Base-by-base conservation (phyloP, 768 basidiomycete genomes). In the Russula abietina region DNA sequence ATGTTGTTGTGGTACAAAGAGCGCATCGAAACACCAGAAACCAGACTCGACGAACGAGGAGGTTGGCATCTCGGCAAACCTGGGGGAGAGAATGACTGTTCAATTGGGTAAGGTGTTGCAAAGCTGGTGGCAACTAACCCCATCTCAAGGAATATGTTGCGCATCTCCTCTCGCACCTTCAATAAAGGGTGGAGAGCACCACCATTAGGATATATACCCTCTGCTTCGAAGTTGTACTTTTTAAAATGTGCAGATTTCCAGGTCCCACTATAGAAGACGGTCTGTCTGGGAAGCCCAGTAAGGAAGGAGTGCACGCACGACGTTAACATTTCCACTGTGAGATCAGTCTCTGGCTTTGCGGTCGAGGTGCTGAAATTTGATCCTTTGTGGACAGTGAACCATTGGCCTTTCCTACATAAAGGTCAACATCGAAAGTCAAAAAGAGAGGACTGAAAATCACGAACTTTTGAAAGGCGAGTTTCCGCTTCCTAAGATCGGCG, bases 1-100 rank as follows among this genome's bases (percentile, higher is more conserved):
- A 77, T 99, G 97, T 73, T 98, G 96, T 71, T 99, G 97, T 0
- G 97, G 97, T 0, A 99, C 97, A 74, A 96, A 99, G 67, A 99
- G 81, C 1, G 95, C 86, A 74, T 99, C 97, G 75, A 99, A 98
- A 73, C 94, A 97, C 97, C 97, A 99, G 82, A 98, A 99, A 39
- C 90, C 91, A 24, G 93, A 96, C 76, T 99, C 97, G 60, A 99
- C 94, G 73, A 93, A 99, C 59, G 87, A 86, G 55, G 86, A 85
- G 10, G 97, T 98, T 16, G 95, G 93, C 97, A 99, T 99, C 76
- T 99, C 97, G 53, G 93, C 87, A 76, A 98, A 99, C 11, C 96
- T 98, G 67, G 17, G 17, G 22, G 58, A 30, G 28, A n/a, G 22
- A 50, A 1, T 33, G 46, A 17, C 33, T 3, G 6, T 33, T 64